Percentiles rank a stretch among this genome's conserved stretches.
Conservation (phyloP, 768 basidiomycete genomes). For the Strobilomyces confusus region DNA sequence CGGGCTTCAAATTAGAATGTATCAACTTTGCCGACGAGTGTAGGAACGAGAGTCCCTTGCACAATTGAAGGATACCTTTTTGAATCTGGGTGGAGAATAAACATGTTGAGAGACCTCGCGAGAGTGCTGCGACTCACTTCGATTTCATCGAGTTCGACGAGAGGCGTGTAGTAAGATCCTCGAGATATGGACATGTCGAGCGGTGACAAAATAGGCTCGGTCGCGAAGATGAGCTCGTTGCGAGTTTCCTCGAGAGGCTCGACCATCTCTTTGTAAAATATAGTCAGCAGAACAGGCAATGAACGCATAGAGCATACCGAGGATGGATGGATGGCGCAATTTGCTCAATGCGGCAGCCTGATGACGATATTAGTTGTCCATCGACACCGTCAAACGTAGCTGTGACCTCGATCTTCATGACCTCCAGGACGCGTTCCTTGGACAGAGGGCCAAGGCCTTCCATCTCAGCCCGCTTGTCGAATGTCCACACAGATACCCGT, state of each 20-base stretch:
- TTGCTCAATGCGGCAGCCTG: conserved; percentile 82
- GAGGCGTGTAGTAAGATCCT: conserved; percentile 47
- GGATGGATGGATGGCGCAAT: conserved; percentile 88
- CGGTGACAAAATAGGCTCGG: conserved; percentile 83
- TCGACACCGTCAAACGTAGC: conserved; percentile 15
- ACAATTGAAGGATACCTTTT: conserved; percentile 91
- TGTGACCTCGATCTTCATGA: conserved; percentile 83
- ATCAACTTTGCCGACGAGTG: conserved; percentile 90
- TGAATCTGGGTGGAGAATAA: conserved; percentile 60
- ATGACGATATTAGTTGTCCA: conserved; percentile 5
- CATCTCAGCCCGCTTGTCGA: conserved; percentile 80
- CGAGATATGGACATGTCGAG: conserved; percentile 74
- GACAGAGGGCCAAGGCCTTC: conserved; percentile 62
- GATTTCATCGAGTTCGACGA: conserved; percentile 91
- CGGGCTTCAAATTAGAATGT: conserved; percentile 86
- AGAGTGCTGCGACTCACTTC: conserved; percentile 53
- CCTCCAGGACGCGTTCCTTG: conserved; percentile 74
- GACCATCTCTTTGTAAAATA: conserved; percentile 71
- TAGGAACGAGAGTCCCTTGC: conserved; percentile 85
- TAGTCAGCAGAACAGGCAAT: conserved; percentile 2
- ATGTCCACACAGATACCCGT: conserved; percentile 88
- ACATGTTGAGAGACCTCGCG: not conserved
- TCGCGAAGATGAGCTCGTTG: conserved; percentile 86
- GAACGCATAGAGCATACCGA: conserved; percentile 49
- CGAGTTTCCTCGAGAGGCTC: conserved; percentile 95